Percentiles rank a stretch among this genome's conserved stretches.
Evolutionary conservation across 441 rosid genomes (phyloP).

Genomic region (Euphorbia celastroides): DNA sequence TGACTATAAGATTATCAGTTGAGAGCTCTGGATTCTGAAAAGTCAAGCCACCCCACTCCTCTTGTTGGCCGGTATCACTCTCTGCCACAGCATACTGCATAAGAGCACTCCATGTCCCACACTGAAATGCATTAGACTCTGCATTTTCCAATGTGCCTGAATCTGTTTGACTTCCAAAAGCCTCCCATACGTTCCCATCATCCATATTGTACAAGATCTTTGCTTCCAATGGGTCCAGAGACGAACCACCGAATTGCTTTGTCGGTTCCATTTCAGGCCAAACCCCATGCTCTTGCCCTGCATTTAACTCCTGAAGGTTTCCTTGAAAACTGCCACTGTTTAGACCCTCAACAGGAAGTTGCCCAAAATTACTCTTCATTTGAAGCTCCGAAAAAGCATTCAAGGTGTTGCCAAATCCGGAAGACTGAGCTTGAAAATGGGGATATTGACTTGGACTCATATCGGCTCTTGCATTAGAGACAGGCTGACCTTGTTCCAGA

Average conservation of each 20-base stretch:
- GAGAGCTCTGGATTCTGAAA: constrained; percentile 27
- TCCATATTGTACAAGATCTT: constrained; percentile 76
- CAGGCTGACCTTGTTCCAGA: constrained; percentile 58
- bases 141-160: constrained; percentile 36
- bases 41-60: constrained; percentile 51
- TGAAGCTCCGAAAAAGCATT: constrained; percentile 32
- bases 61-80: constrained; percentile 39
- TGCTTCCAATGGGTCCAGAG: constrained; percentile 77
- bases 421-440: constrained; percentile 28
- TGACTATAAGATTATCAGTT: constrained; percentile 19
- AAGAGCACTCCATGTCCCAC: constrained; percentile 98
- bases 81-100: constrained; percentile 88
- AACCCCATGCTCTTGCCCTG: constrained; percentile 23
- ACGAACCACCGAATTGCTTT: constrained; percentile 28
- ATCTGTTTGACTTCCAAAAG: constrained; percentile 48
- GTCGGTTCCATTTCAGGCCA: constrained; percentile 16
- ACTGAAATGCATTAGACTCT: constrained; percentile 51
- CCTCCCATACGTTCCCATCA: constrained; percentile 70
- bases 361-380: constrained; percentile 34
- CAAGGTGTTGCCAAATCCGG: constrained; percentile 37
- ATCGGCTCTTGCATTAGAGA: constrained; percentile 37
- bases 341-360: constrained; percentile 30
- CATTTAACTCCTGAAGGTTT: constrained; percentile 37
- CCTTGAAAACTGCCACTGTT: constrained; percentile 30
- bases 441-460: constrained; percentile 37